Percentiles rank a stretch among this genome's conserved stretches.
Evolutionary conservation across 1,284 basidiomycete species (phyloP).

Genomic region (Tilletia caries): DNA sequence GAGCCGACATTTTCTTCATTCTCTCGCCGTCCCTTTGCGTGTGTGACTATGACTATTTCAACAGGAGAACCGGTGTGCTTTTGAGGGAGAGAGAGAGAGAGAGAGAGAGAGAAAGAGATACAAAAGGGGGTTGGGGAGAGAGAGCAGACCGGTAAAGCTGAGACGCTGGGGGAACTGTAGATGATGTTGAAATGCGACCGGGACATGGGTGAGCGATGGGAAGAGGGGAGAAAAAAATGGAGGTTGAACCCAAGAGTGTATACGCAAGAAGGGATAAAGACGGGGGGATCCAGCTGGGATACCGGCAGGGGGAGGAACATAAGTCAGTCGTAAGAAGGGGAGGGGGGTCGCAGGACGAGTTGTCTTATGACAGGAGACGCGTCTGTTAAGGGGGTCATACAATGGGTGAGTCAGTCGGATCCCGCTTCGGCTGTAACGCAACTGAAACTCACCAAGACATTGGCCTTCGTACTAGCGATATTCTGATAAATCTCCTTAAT

Average conservation of each 20-base stretch:
- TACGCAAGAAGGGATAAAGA: neutral
- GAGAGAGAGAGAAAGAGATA: too few relatives aligned
- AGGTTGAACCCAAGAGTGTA: neutral
- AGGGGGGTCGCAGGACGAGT: neutral
- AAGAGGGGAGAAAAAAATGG: neutral
- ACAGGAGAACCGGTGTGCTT: too few relatives aligned
- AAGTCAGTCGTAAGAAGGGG: neutral
- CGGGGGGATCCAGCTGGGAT: neutral
- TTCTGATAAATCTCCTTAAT: constrained; percentile 76
- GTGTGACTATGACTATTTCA: too few relatives aligned
- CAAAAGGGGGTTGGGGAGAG: too few relatives aligned
- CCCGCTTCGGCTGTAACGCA: neutral
- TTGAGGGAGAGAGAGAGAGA: too few relatives aligned
- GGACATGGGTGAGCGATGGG: too few relatives aligned
- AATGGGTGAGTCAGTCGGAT: neutral
- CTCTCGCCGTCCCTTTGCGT: too few relatives aligned
- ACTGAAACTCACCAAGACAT: constrained; percentile 41
- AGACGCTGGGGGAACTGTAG: too few relatives aligned
- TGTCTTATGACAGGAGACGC: neutral
- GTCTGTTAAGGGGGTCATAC: neutral
- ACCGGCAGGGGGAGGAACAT: too few relatives aligned
- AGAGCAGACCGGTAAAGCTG: too few relatives aligned
- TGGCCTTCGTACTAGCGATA: constrained; percentile 68
- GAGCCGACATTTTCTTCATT: neutral
- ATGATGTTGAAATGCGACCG: too few relatives aligned